These are phyloP conservation scores for Albugo candida DNA, from an alignment of 352 stramenopile genomes.

Conservation along the genomic window DNA sequence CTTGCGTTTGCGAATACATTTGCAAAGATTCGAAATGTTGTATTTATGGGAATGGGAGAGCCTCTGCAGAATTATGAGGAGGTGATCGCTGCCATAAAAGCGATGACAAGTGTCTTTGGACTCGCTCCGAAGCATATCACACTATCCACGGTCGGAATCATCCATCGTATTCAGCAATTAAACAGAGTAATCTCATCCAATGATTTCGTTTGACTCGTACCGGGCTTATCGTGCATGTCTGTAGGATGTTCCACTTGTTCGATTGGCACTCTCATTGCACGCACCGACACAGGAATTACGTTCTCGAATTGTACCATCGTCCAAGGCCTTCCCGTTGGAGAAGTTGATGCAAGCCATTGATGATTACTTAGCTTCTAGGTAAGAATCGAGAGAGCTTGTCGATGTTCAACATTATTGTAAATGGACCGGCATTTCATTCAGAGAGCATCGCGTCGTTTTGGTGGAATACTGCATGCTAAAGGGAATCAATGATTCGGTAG, in stretches of 20 bases:
- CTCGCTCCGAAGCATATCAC: constrained; percentile 90
- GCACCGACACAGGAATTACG: constrained; percentile 92
- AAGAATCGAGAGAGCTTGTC: constrained; percentile 8
- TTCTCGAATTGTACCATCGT: constrained; percentile 91
- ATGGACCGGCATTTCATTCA: constrained; percentile 5
- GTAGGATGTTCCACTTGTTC: constrained; percentile 86
- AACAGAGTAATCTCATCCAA: constrained; percentile 15
- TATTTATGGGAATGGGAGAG: constrained; percentile 98
- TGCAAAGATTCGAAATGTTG: constrained; percentile 85
- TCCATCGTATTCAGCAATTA: constrained; percentile 81
- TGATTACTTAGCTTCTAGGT: constrained; percentile 80
- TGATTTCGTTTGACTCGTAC: neutral
- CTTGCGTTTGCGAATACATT: constrained; percentile 76
- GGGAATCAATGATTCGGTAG: constrained; percentile 87
- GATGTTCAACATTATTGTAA: neutral
- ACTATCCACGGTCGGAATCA: constrained; percentile 94
- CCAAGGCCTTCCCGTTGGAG: constrained; percentile 87
- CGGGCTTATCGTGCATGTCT: neutral
- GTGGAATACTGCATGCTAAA: constrained; percentile 95
- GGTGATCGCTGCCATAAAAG: constrained; percentile 78
- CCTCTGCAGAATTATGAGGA: constrained; percentile 93
- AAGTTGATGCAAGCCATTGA: constrained; percentile 91
- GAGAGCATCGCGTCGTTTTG: constrained; percentile 76
- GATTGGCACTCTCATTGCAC: constrained; percentile 92
- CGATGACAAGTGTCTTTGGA: constrained; percentile 83